Evolutionary conservation across 179 eudicot genomes (phyloP).

Genomic region (Gypsophila paniculata): DNA sequence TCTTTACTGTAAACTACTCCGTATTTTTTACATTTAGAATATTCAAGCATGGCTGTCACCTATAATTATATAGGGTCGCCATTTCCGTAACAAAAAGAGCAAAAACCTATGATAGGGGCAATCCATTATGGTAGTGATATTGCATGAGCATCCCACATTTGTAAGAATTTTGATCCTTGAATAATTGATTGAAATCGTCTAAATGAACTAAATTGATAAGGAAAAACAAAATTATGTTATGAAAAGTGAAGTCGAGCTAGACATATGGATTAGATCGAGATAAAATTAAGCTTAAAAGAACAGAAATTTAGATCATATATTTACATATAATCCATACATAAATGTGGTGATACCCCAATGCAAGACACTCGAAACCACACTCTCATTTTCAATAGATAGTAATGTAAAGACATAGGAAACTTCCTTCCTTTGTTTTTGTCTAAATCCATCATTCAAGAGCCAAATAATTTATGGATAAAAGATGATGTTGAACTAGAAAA

Average conservation of each 20-base stretch:
- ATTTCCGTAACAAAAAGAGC: too few relatives aligned
- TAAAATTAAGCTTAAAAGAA: too few relatives aligned
- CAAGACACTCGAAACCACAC: not conserved
- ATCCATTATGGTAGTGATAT: not conserved
- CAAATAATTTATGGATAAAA: not conserved
- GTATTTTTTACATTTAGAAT: too few relatives aligned
- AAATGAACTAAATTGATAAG: too few relatives aligned
- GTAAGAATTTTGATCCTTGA: not conserved
- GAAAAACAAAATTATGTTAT: too few relatives aligned
- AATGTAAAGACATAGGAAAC: not conserved
- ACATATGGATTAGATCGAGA: too few relatives aligned
- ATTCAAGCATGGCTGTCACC: too few relatives aligned
- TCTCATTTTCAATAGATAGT: not conserved
- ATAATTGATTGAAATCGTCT: too few relatives aligned
- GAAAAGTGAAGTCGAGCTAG: too few relatives aligned
- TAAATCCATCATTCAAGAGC: not conserved
- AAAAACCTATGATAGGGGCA: too few relatives aligned
- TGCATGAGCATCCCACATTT: not conserved
- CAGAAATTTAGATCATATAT: not conserved
- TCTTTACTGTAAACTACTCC: too few relatives aligned
- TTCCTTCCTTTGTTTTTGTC: constrained; percentile 2
- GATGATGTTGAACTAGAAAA: not conserved
- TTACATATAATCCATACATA: not conserved
- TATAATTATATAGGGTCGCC: too few relatives aligned
- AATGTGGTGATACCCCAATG: not conserved